A percentile compares a stretch with the other conserved stretches of the same genome.
Conservation (phyloP, 331 rosid genomes). For the Prunus yedoensis region DNA sequence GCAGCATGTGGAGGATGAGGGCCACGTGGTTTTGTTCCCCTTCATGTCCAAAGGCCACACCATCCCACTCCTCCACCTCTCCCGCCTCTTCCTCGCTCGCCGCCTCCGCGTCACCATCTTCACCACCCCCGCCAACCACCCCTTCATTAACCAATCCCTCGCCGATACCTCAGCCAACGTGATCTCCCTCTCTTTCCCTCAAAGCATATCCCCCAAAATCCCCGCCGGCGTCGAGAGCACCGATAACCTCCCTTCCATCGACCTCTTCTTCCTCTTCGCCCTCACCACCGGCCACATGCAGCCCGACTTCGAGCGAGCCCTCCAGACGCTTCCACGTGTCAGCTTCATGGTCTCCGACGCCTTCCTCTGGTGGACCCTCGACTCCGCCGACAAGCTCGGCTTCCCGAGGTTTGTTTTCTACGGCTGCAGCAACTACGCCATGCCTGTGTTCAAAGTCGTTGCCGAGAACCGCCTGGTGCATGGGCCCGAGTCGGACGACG, state of each 20-base stretch:
- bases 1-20: not conserved
- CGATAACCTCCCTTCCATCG: slow-evolving; percentile 46
- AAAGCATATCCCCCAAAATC: slow-evolving; percentile 20
- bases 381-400: slow-evolving; percentile 39
- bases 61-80: slow-evolving; percentile 61
- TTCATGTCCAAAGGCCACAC: slow-evolving; percentile 82
- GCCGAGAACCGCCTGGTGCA: not conserved
- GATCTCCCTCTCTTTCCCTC: slow-evolving; percentile 39
- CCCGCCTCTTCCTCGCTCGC: slow-evolving; percentile 46
- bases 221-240: slow-evolving; percentile 50
- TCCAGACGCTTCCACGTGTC: slow-evolving; percentile 34
- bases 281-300: slow-evolving; percentile 39
- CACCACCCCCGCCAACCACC: slow-evolving; percentile 49
- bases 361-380: slow-evolving; percentile 71
- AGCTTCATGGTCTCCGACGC: slow-evolving; percentile 58
- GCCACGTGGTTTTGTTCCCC: slow-evolving; percentile 45
- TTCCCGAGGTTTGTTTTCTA: slow-evolving; percentile 31
- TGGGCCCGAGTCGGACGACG: slow-evolving; percentile 20
- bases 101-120: slow-evolving; percentile 35
- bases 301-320: slow-evolving; percentile 39
- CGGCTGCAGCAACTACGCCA: slow-evolving; percentile 36
- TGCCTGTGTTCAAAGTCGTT: not conserved
- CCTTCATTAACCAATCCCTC: slow-evolving; percentile 36
- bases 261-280: slow-evolving; percentile 36
- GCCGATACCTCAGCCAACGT: slow-evolving; percentile 28